These are phyloP conservation scores for Stellera chamaejasme DNA, from an alignment of 345 rosid species.

Conservation along the genomic window DNA sequence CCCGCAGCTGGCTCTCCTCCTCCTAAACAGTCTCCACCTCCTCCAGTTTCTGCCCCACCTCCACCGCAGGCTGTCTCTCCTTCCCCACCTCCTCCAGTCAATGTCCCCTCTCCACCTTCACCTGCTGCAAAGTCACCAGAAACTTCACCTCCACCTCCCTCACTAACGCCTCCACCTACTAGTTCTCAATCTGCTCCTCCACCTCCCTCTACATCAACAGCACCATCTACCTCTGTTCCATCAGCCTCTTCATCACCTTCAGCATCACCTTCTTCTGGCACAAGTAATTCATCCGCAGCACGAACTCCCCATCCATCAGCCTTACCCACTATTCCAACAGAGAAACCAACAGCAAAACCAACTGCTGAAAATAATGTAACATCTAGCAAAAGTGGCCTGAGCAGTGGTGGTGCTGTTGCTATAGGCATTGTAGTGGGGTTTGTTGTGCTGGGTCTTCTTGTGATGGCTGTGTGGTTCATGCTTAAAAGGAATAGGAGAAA, in stretches of 20 bases:
- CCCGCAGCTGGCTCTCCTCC: slow-evolving; percentile 36
- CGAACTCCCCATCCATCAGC: slow-evolving; percentile 30
- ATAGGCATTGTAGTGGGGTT: slow-evolving; percentile 61
- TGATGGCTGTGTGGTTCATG: slow-evolving; percentile 59
- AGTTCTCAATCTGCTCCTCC: slow-evolving; percentile 37
- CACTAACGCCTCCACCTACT: slow-evolving; percentile 23
- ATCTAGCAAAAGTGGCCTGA: slow-evolving; percentile 34
- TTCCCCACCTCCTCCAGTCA: slow-evolving; percentile 45
- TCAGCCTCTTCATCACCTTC: slow-evolving; percentile 39
- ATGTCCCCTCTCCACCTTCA: slow-evolving; percentile 32
- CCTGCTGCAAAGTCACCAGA: slow-evolving; percentile 23
- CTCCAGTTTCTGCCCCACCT: slow-evolving; percentile 46
- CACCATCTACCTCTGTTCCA: slow-evolving; percentile 44
- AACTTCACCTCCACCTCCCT: slow-evolving; percentile 29
- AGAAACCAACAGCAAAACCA: slow-evolving; percentile 72
- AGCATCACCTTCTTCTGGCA: slow-evolving; percentile 47
- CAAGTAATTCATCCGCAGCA: slow-evolving; percentile 27
- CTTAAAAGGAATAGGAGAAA: slow-evolving; percentile 53
- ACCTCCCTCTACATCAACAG: slow-evolving; percentile 29
- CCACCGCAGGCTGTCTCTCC: slow-evolving; percentile 39
- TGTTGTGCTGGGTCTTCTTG: slow-evolving; percentile 53
- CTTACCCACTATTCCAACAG: slow-evolving; percentile 55
- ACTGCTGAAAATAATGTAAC: slow-evolving; percentile 34
- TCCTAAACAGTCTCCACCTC: slow-evolving; percentile 32
- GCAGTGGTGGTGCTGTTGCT: slow-evolving; percentile 49